phyloP scores from a whole-genome alignment of 169 alveolate species.

The Amoebophrya sp. region DNA sequence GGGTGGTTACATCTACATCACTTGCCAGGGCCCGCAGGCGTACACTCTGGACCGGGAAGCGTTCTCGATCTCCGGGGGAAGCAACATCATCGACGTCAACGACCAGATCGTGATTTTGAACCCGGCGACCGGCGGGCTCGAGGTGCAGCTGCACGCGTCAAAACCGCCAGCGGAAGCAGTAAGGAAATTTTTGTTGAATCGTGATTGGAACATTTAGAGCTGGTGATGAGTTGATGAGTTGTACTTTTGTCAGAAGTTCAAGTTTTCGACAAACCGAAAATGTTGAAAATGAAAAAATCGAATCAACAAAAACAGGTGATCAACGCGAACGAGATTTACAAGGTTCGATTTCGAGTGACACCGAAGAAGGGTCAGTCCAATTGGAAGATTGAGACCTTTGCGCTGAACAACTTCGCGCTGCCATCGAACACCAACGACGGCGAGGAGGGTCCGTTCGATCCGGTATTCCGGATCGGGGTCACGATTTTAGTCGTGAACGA shows the following conservation, averaged over 20 bases:
- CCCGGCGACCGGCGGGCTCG: not conserved
- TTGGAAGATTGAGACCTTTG: not conserved
- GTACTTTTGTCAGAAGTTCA: no score
- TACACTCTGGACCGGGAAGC: not conserved
- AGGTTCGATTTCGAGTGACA: not conserved
- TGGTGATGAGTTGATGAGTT: no score
- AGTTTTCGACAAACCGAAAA: no score
- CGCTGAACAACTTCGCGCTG: slow-evolving; percentile 3
- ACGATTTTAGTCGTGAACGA: not conserved
- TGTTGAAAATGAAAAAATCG: no score
- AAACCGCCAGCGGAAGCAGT: not conserved
- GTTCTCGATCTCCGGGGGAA: not conserved
- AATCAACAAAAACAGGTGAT: no score
- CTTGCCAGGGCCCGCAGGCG: not conserved
- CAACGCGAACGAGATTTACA: slow-evolving; percentile 13
- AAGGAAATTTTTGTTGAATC: no score
- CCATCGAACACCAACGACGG: not conserved
- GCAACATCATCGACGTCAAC: not conserved
- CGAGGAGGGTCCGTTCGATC: not conserved
- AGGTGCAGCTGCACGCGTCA: not conserved
- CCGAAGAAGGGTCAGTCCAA: not conserved
- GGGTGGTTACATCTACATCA: not conserved
- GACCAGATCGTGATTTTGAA: not conserved
- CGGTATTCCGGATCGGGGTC: not conserved
- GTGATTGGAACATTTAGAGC: no score